Evolutionary conservation across 805 yeast species (phyloP).

Genomic region (Starmerella sp.): DNA sequence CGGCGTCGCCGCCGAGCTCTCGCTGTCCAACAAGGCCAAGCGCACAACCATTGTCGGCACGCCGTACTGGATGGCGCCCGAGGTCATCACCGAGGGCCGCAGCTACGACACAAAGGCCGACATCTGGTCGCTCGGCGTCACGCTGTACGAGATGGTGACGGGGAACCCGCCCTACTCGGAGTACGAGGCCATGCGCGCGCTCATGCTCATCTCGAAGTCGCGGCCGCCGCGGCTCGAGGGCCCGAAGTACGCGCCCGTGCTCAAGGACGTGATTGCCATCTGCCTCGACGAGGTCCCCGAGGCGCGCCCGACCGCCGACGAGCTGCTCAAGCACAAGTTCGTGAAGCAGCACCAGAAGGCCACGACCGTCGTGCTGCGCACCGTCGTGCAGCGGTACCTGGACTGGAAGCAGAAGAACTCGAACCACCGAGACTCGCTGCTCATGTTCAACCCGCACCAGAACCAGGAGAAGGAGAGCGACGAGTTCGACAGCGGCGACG

Average conservation of each 20-base stretch:
- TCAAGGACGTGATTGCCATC: conserved; percentile 81
- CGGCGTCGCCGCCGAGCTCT: conserved; percentile 93
- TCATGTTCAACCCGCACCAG: conserved; percentile 23
- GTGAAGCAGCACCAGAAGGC: conserved; percentile 49
- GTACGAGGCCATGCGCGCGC: conserved; percentile 86
- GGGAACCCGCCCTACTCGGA: conserved; percentile 97
- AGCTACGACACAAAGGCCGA: conserved; percentile 65
- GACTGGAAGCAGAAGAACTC: conserved; percentile 49
- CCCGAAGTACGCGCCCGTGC: conserved; percentile 55
- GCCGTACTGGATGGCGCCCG: conserved; percentile 50
- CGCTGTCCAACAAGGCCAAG: conserved; percentile 53
- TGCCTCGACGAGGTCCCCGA: conserved; percentile 91
- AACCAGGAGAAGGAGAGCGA: conserved; percentile 17
- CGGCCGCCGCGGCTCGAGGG: conserved; percentile 95
- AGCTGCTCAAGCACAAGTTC: conserved; percentile 61
- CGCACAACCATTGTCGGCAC: conserved; percentile 82
- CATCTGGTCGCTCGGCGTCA: conserved; percentile 94
- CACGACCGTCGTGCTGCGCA: conserved; percentile 54
- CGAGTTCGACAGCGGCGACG: conserved; percentile 23
- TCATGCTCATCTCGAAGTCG: conserved; percentile 83
- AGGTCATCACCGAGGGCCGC: conserved; percentile 36
- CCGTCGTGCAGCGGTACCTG: conserved; percentile 46
- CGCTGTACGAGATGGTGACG: conserved; percentile 86
- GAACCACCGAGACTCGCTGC: conserved; percentile 34
- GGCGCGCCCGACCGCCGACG: conserved; percentile 81